Base-by-base conservation (phyloP, 495 filamentous ascomycete genomes). In the Annulohypoxylon stygium region DNA sequence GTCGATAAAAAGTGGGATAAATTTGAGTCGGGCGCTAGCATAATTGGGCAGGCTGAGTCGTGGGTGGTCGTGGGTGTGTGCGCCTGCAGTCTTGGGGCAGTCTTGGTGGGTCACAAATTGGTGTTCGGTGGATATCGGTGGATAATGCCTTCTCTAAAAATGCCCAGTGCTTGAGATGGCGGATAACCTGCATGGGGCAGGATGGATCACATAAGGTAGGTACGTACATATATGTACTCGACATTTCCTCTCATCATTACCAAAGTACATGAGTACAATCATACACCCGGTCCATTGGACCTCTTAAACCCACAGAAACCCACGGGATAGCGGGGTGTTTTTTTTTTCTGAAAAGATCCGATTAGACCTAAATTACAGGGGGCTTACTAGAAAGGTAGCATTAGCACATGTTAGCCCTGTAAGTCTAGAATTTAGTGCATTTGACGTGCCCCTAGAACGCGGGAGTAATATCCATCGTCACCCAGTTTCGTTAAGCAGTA, bases 1-100 rank as follows among this genome's bases (percentile, higher is more conserved):
- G 68, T 69, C 50, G 60, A 61, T 30, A 30, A 70, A 74, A 74
- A 74, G 70, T 67, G 70, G 71, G 71, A 59, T 67, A 67, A 74
- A 60, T 62, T 70, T 66, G 45, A 63, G 57, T 69, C 61, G 71
- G 71, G 61, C 66, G 70, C 69, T 67, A 63, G 70, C 59, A 71
- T 30, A 71, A 61, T 71, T 47, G 43, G 62, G 66, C 30, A 63
- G 71, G 66, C 61, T 66, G 65, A 66, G 65, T 37, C 50, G 55
- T 57, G 54, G 60, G 55, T 65, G 41, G 65, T 37, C 41, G 55
- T 57, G 54, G 60, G 55, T 65, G 41, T 60, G 55, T 50, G 41
- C 20, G 37, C 16, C 14, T 60, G 36, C 43, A 34, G 34, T n/a
- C 33, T 20, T 18, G 33, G 34, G 57, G 36, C 34, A 8, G 3